Conservation (phyloP, 2,329 filamentous ascomycete genomes). For the Fusarium sp. region DNA sequence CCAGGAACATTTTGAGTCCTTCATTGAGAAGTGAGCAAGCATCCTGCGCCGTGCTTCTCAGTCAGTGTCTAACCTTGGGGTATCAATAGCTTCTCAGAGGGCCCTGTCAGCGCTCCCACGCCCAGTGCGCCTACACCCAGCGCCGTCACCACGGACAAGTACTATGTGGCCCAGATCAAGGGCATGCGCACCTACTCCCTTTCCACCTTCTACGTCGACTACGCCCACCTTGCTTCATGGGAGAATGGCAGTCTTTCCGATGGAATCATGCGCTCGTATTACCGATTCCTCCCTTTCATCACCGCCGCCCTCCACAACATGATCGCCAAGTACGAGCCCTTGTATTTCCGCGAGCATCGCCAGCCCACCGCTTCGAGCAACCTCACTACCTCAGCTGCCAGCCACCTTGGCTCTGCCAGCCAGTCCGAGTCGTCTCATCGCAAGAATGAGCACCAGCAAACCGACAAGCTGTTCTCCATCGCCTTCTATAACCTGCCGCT, state of each 20-base stretch:
- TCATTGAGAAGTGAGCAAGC: conserved; percentile 78
- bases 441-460: conserved; percentile 94
- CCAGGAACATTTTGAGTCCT: conserved; percentile 83
- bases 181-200: conserved; percentile 81
- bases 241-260: conserved; percentile 87
- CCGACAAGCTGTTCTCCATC: conserved; percentile 94
- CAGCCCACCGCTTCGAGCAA: conserved; percentile 85
- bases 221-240: conserved; percentile 84
- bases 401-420: conserved; percentile 73
- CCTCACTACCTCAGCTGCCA: conserved; percentile 77
- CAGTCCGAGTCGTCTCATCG: conserved; percentile 79
- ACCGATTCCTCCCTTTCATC: conserved; percentile 94
- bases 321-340: conserved; percentile 93
- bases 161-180: conserved; percentile 88
- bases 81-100: conserved; percentile 74
- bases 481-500: conserved; percentile 95
- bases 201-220: conserved; percentile 92
- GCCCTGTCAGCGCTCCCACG: conserved; percentile 68
- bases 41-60: neutral
- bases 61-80: conserved; percentile 9
- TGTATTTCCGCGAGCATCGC: conserved; percentile 93
- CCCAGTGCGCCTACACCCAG: conserved; percentile 76
- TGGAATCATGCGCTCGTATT: conserved; percentile 92
- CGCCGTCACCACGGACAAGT: conserved; percentile 82
- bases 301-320: conserved; percentile 91